Evolutionary conservation across 176 grass and related monocot species (phyloP).

Genomic region (Oryza longistaminata): DNA sequence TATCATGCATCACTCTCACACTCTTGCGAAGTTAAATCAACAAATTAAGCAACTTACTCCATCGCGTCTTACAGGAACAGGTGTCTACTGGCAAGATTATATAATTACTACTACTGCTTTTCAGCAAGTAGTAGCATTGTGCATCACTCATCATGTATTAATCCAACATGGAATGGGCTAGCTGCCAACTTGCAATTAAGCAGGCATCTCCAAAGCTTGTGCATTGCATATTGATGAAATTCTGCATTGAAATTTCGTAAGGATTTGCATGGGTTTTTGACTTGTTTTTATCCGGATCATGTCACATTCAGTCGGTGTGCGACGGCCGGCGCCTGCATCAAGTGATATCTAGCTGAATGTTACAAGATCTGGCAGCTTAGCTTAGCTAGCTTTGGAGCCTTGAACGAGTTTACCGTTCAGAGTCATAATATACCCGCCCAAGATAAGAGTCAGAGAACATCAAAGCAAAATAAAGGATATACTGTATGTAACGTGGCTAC

Average conservation of each 20-base stretch:
- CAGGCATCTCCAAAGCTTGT: not conserved
- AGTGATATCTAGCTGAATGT: not conserved
- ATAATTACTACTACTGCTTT: not conserved
- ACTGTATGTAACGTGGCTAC: not conserved
- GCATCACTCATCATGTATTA: not conserved
- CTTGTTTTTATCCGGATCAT: slow-evolving; percentile 1
- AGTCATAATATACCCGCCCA: not conserved
- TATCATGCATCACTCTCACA: not conserved
- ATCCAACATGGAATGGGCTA: not conserved
- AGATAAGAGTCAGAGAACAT: not conserved
- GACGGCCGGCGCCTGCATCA: not conserved
- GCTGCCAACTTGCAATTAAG: not conserved
- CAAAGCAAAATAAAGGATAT: not conserved
- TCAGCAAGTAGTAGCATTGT: not conserved
- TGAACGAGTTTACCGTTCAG: not conserved
- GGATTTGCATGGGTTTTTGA: slow-evolving; percentile 10
- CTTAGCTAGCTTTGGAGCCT: not conserved
- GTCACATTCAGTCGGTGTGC: not conserved
- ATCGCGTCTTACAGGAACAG: too few relatives aligned
- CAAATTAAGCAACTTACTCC: not conserved
- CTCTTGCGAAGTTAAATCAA: not conserved
- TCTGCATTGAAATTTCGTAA: not conserved
- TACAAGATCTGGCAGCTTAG: not conserved
- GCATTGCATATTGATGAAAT: not conserved
- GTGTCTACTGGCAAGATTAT: too few relatives aligned